These are phyloP conservation scores for Malus hybrid DNA, from an alignment of 331 rosid species.

Conservation along the genomic window DNA sequence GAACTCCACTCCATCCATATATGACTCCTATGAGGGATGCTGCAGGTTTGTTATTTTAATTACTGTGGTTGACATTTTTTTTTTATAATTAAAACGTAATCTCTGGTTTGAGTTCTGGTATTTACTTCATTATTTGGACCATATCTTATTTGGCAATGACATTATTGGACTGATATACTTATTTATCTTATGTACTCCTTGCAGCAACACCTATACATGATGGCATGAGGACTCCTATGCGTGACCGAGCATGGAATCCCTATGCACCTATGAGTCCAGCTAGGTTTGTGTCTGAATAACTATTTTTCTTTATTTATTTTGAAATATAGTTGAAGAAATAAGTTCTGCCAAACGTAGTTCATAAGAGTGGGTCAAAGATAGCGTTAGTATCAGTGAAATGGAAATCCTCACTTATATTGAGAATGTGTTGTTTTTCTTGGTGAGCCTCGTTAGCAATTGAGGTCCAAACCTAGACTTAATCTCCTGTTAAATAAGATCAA, in stretches of 20 bases:
- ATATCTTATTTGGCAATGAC: background rate
- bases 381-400: background rate
- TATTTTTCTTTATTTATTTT: background rate
- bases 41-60: slow-evolving; percentile 60
- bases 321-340: background rate
- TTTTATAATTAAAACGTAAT: background rate
- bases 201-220: slow-evolving; percentile 94
- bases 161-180: background rate
- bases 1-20: slow-evolving; percentile 94
- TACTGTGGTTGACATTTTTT: background rate
- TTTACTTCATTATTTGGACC: background rate
- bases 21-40: slow-evolving; percentile 97
- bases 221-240: slow-evolving; percentile 99
- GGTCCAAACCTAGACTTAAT: too few relatives aligned
- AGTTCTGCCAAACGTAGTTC: background rate
- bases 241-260: slow-evolving; percentile 96
- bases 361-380: background rate
- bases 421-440: too few relatives aligned
- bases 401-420: background rate
- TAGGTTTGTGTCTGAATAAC: slow-evolving; percentile 41
- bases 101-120: background rate
- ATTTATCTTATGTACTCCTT: slow-evolving; percentile 16
- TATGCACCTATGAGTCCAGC: slow-evolving; percentile 96
- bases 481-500: too few relatives aligned
- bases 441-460: too few relatives aligned